These are phyloP conservation scores for Penstemon barbatus DNA, from an alignment of 257 asterid species.

Conservation along the genomic window DNA sequence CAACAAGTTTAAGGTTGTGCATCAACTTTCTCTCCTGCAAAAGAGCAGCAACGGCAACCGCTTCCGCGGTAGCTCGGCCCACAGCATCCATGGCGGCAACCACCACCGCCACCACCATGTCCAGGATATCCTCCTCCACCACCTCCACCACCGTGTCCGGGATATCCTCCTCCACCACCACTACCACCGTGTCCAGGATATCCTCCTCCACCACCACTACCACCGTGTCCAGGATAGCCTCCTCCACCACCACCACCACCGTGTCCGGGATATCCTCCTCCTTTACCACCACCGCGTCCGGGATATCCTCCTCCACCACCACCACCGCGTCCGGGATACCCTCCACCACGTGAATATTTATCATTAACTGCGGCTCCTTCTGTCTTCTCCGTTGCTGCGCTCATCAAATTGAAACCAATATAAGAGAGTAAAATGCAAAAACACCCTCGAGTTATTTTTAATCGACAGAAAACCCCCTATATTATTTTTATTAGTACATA, in stretches of 20 bases:
- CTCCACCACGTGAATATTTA: no score
- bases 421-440: no score
- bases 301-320: neutral
- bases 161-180: neutral
- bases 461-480: no score
- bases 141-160: slow-evolving; percentile 1
- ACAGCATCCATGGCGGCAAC: slow-evolving; percentile 29
- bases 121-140: neutral
- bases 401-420: no score
- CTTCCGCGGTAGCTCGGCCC: slow-evolving; percentile 14
- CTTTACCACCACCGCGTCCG: neutral
- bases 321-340: no score
- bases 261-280: slow-evolving; percentile 5
- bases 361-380: no score
- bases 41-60: slow-evolving; percentile 31
- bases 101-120: neutral
- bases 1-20: neutral
- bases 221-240: neutral
- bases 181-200: neutral
- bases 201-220: neutral
- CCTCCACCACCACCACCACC: neutral
- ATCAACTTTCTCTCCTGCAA: slow-evolving; percentile 26
- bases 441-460: no score
- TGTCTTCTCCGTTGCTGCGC: no score
- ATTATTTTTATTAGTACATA: no score